A percentile compares a stretch with the other conserved stretches of the same genome.
Evolutionary conservation across 306 rosid genomes (phyloP).

Genomic region (Styphnolobium japonicum): DNA sequence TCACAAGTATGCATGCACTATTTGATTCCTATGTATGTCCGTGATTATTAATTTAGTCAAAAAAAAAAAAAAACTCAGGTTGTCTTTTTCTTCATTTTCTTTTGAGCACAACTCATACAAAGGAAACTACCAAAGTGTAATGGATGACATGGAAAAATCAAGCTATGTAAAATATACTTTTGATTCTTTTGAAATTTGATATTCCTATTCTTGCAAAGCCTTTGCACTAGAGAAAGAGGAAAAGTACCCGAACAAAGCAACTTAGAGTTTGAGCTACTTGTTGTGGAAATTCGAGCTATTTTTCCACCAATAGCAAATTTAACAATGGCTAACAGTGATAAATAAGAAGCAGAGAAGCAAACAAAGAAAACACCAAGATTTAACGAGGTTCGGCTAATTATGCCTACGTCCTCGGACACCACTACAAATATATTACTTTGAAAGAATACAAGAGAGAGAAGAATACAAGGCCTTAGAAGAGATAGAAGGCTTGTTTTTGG

Average conservation of each 20-base stretch:
- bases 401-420: too few relatives aligned
- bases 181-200: neutral
- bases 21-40: constrained; percentile 10
- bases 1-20: constrained; percentile 7
- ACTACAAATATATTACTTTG: too few relatives aligned
- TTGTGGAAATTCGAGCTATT: too few relatives aligned
- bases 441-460: too few relatives aligned
- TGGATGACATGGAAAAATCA: neutral
- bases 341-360: too few relatives aligned
- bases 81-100: neutral
- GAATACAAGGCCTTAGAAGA: too few relatives aligned
- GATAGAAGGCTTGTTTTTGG: too few relatives aligned
- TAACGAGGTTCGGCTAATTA: too few relatives aligned
- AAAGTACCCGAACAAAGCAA: neutral
- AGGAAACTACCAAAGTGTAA: neutral
- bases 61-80: neutral
- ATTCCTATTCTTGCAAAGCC: neutral
- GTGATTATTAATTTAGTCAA: neutral
- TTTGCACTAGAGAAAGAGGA: neutral
- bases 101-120: neutral
- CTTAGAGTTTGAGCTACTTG: neutral
- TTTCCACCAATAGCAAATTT: too few relatives aligned
- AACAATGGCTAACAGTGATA: too few relatives aligned
- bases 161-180: neutral
- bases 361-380: too few relatives aligned